phyloP scores from a whole-genome alignment of 2,329 filamentous ascomycete genomes.

The Neophaeococcomyces aloes region DNA sequence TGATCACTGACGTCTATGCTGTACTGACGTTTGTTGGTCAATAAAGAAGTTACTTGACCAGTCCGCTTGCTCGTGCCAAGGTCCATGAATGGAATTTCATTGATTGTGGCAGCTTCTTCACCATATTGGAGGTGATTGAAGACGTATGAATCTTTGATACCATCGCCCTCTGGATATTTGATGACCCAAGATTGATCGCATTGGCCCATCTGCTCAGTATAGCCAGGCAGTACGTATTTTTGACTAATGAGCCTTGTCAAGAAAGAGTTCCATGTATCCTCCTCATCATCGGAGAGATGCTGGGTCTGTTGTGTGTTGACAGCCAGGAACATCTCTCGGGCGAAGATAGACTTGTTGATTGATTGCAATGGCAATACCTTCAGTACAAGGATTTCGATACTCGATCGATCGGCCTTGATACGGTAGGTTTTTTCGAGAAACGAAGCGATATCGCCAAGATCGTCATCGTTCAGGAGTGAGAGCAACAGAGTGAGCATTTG shows the following conservation, averaged over 20 bases:
- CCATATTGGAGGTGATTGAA: conserved; percentile 23
- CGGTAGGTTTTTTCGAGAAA: conserved; percentile 23
- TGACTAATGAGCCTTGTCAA: conserved; percentile 13
- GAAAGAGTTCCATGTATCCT: conserved; percentile 20
- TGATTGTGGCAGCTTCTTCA: conserved; percentile 16
- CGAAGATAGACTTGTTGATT: conserved; percentile 24
- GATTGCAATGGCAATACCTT: conserved; percentile 25
- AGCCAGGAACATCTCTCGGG: conserved; percentile 19
- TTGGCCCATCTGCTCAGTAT: conserved; percentile 17
- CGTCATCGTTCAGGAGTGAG: conserved; percentile 23
- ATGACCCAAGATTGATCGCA: conserved; percentile 20
- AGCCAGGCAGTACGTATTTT: conserved; percentile 22
- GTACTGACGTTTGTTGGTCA: conserved; percentile 20
- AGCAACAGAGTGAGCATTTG: conserved; percentile 22
- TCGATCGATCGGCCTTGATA: conserved; percentile 20
- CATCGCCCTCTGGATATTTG: conserved; percentile 21
- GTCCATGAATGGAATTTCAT: conserved; percentile 22
- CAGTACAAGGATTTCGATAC: conserved; percentile 22
- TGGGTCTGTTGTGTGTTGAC: conserved; percentile 14
- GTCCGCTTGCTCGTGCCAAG: conserved; percentile 12
- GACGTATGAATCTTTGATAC: conserved; percentile 19
- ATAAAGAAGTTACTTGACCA: conserved; percentile 15
- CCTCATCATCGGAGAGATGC: conserved; percentile 9
- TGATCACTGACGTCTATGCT: conserved; percentile 18
- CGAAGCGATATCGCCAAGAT: conserved; percentile 19